Conservation (phyloP, 2,329 filamentous ascomycete species). For the Diaporthe sp. region DNA sequence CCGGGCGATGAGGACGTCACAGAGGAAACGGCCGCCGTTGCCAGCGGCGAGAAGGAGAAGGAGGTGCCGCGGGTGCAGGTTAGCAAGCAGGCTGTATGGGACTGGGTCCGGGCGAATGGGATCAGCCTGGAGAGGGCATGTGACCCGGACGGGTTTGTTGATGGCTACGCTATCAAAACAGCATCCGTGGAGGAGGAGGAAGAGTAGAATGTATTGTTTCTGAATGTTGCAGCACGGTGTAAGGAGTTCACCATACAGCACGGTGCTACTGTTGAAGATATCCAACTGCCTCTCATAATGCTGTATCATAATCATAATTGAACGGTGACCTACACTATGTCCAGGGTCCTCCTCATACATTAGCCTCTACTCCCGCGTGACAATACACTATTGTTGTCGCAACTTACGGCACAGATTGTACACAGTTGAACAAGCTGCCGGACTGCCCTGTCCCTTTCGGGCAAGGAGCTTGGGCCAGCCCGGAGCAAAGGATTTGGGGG, state of each 20-base stretch:
- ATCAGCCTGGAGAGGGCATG: constrained; percentile 77
- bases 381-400: too few relatives aligned
- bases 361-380: not conserved
- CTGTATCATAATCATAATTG: not conserved
- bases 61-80: constrained; percentile 60
- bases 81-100: constrained; percentile 70
- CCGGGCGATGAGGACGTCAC: constrained; percentile 43
- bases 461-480: constrained; percentile 38
- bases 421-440: not conserved
- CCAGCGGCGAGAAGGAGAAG: constrained; percentile 48
- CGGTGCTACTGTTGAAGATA: not conserved
- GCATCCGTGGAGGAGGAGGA: constrained; percentile 54
- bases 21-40: constrained; percentile 39
- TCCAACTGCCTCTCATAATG: not conserved
- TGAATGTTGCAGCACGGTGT: not conserved
- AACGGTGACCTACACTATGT: not conserved
- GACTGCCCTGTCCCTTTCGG: not conserved
- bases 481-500: not conserved
- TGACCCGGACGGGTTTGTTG: constrained; percentile 81
- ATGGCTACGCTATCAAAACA: constrained; percentile 71
- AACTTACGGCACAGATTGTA: not conserved
- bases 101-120: constrained; percentile 75
- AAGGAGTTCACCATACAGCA: not conserved
- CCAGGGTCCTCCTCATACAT: not conserved
- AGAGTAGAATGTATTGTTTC: constrained; percentile 18